A percentile compares a stretch with the other conserved stretches of the same genome.
Conservation (phyloP, 305 asterid genomes). For the Fraxinus sp. region DNA sequence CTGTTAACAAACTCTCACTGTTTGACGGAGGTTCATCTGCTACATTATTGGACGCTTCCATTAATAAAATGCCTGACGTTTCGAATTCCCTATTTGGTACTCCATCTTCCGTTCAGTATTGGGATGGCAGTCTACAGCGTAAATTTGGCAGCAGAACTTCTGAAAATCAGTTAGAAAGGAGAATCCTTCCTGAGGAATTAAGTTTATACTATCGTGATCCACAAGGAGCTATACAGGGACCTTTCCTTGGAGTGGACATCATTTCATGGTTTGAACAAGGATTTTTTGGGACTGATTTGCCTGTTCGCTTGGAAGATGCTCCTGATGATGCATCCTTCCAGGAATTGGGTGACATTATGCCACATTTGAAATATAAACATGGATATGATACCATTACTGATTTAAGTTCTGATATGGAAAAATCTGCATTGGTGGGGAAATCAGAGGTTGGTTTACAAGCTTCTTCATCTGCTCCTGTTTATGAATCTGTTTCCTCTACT, state of each 20-base stretch:
- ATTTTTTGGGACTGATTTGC: conserved; percentile 87
- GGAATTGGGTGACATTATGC: conserved; percentile 89
- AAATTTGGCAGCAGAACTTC: conserved; percentile 38
- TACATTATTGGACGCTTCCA: conserved; percentile 34
- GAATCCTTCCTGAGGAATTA: conserved; percentile 71
- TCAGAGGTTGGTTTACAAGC: conserved; percentile 41
- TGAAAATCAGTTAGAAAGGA: conserved; percentile 50
- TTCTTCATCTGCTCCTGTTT: conserved; percentile 38
- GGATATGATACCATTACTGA: conserved; percentile 41
- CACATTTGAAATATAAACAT: conserved; percentile 60
- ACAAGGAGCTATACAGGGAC: conserved; percentile 96
- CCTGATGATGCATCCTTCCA: conserved; percentile 69
- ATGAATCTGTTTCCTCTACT: conserved; percentile 45
- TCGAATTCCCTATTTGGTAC: conserved; percentile 33
- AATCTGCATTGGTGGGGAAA: conserved; percentile 43
- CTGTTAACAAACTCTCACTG: conserved; percentile 35
- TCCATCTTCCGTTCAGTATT: conserved; percentile 48
- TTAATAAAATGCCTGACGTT: conserved; percentile 44
- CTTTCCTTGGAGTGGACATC: conserved; percentile 94
- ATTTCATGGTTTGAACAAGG: conserved; percentile 98
- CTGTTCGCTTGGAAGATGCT: conserved; percentile 88
- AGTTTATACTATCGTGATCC: conserved; percentile 90
- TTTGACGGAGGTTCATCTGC: conserved; percentile 34
- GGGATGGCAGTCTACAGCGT: conserved; percentile 46
- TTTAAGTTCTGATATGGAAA: conserved; percentile 43